Base-by-base conservation (phyloP, 139 green algal genomes). In the Dunaliella sp. region DNA sequence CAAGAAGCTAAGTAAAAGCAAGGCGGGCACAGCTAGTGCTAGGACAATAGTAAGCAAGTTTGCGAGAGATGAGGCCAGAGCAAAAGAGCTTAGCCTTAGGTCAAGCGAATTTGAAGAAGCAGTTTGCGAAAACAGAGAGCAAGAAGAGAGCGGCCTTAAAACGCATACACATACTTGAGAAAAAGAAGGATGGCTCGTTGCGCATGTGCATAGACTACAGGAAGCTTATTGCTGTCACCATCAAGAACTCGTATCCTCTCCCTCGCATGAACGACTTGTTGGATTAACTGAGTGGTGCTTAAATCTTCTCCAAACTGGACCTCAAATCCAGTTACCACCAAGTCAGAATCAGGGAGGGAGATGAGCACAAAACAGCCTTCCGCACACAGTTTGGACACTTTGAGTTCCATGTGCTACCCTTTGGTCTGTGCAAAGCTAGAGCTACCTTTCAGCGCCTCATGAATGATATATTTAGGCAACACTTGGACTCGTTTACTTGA, bases 401-500 rank as follows among this genome's bases (percentile, higher is more conserved):
- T 81, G 83, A 93, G 48, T 83, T 88, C 26, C 75, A 37, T 1
- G 90, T 93, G 0, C 48, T 94, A 0, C 30, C 65, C 32, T 88
- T 94, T 59, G 90, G 92, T 0, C 82, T 95, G 21, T 85, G 73
- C 30, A 94, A 95, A 77, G 92, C 92, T 0, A 91, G 90, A 1
- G 75, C 87, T 3, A 88, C 86, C 2, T 96, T 94, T 74, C 86
- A 92, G 36, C 25, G n/a, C 22, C 2, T 89, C 2, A 93, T 95
- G 3, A 86, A 91, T 33, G n/a, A 32, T 1, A 75, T 89, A 1
- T 86, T 91, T 12, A 0, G 3, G 32, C 57, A 33, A 0, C 3
- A 79, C 24, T 0, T 89, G 24, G 65, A 58, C 65, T 82, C 84
- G 12, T 88, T 81, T 38, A 81, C 87, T 0, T 1, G 87, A 3